Evolutionary conservation across 2,329 filamentous ascomycete species (phyloP), one percentile per base, ranked within the genome.

Genomic region (Chaetomiaceae sp.): DNA sequence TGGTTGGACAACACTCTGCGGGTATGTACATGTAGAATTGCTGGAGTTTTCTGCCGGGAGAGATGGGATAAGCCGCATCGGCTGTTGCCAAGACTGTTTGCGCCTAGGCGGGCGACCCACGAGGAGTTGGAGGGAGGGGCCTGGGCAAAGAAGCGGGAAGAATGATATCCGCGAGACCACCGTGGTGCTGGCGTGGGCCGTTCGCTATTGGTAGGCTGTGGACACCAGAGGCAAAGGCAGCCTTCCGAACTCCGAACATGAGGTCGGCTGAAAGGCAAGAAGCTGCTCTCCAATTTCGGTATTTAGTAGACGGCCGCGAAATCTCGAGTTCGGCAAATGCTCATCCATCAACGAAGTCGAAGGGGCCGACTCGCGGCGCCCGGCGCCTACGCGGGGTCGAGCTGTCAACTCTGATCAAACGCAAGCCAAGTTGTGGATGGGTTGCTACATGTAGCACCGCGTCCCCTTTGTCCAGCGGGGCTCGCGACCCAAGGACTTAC

Each of bases 41-140:
- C n/a, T n/a, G n/a, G n/a, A n/a, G n/a, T n/a, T n/a, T n/a, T n/a
- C n/a, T n/a, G n/a, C n/a, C n/a, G n/a, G n/a, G n/a, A n/a, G n/a
- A n/a, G n/a, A n/a, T 21, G 40, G 25, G 25, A 43, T 14, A n/a
- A 40, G 45, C 45, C 25, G 32, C 27, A 41, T 50, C 48, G 13
- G 48, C 18, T 43, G 38, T 36, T 45, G 40, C 40, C 30, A 51
- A 44, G 40, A 23, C 20, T 16, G 20, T 23, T 36, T 29, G 29
- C 10, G 16, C 25, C 21, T 25, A n/a, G 14, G n/a, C 32, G 40
- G 33, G 30, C 48, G 23, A 34, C 40, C 13, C 25, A 32, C 25
- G 25, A 43, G 40, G 25, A 21, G 16, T 38, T 8, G 4, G 14
- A 29, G n/a, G n/a, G n/a, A n/a, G n/a, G n/a, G n/a, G n/a, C n/a